Evolutionary conservation across 1,284 basidiomycete genomes (phyloP), one percentile per base, ranked within the genome.

Genomic region (Coriolopsis trogii): DNA sequence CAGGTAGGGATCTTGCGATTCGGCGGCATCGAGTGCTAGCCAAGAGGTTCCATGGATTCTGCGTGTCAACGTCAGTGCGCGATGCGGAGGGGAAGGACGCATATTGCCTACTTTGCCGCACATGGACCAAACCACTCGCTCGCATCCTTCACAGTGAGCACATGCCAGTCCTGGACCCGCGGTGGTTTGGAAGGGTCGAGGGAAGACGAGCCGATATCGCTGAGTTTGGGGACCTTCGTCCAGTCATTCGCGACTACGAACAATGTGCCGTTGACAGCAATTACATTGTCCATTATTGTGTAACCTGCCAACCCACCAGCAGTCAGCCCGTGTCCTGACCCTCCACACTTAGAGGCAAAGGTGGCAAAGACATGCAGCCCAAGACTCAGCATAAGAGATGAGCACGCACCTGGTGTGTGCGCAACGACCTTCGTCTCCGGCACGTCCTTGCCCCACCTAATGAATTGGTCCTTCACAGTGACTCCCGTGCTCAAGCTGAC

Each of bases 261-360:
- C 47, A 92, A 73, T 6, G 79, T 80, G 10, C 86, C 85, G 60
- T 87, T 84, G 58, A 77, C 77, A 23, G 89, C 67, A 56, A 88
- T 81, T 21, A 92, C 75, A 53, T 89, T 86, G 60, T 93, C 89
- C 47, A 94, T 73, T 36, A 93, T 80, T 1, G 89, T 92, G 73
- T 86, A 91, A 2, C 92, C 91, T 91, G 63, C 30, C 37, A 54
- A 24, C 24, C 23, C 16, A 36, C 6, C 12, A 15, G 4, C 16
- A n/a, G 33, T 49, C 25, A 56, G 23, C 52, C 23, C 25, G 41
- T 36, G 39, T 31, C 23, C 23, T 24, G 21, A n/a, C n/a, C n/a
- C n/a, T n/a, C n/a, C n/a, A n/a, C n/a, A n/a, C n/a, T n/a, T n/a
- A n/a, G n/a, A n/a, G n/a, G n/a, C n/a, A n/a, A n/a, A n/a, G n/a